A percentile compares a stretch with the other conserved stretches of the same genome.
phyloP scores from a whole-genome alignment of 164 flowering plant species.

The Umbilicus rupestris region DNA sequence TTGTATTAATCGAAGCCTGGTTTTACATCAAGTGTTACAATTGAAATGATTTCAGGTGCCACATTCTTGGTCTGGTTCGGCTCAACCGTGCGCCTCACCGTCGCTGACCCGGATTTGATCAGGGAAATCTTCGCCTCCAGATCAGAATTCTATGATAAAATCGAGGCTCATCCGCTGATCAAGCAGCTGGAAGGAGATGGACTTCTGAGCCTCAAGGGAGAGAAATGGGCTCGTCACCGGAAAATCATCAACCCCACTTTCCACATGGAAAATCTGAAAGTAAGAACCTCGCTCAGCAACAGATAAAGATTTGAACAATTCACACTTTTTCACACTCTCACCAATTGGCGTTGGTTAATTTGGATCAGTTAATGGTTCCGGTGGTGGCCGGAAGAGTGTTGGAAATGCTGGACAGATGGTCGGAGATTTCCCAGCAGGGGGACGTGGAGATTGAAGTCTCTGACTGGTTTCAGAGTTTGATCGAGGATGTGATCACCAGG shows the following conservation, averaged over 20 bases:
- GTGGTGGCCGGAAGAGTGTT: conserved; percentile 57
- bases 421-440: conserved; percentile 30
- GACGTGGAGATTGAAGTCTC: conserved; percentile 81
- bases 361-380: conserved; percentile 54
- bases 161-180: conserved; percentile 78
- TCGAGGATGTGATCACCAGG: conserved; percentile 67
- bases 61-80: conserved; percentile 96
- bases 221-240: conserved; percentile 97
- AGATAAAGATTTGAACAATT: background rate
- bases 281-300: conserved; percentile 19
- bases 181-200: conserved; percentile 97
- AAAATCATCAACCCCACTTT: conserved; percentile 83
- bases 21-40: too few relatives aligned
- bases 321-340: background rate
- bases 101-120: conserved; percentile 85
- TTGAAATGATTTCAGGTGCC: too few relatives aligned
- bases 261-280: conserved; percentile 94
- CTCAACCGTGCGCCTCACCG: conserved; percentile 75
- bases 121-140: conserved; percentile 71
- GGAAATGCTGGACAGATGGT: conserved; percentile 68
- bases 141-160: conserved; percentile 77
- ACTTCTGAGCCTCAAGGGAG: conserved; percentile 81
- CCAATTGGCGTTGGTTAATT: background rate
- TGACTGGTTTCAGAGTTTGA: conserved; percentile 55
- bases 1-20: background rate